Conservation (phyloP, 805 yeast species). For the Saturnispora sanitii region DNA sequence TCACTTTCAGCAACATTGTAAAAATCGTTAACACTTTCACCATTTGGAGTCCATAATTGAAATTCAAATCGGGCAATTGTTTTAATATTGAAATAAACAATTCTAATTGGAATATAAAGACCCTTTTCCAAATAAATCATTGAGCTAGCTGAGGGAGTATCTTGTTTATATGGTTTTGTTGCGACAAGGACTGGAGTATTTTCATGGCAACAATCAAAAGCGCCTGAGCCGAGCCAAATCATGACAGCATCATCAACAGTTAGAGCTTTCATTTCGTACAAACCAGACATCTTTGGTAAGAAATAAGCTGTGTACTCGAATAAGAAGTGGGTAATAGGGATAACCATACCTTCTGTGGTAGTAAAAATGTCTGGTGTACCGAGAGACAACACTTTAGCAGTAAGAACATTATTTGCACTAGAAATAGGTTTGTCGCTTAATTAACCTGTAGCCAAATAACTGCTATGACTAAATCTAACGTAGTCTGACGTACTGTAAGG, state of each 20-base stretch:
- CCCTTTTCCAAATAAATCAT: slow-evolving; percentile 7
- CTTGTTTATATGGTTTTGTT: neutral
- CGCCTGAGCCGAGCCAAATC: slow-evolving; percentile 24
- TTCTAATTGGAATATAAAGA: slow-evolving; percentile 8
- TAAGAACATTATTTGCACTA: neutral
- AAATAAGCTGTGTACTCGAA: neutral
- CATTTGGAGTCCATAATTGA: slow-evolving; percentile 1
- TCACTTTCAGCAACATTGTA: neutral
- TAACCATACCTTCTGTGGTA: neutral
- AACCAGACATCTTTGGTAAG: slow-evolving; percentile 21
- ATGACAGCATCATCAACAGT: slow-evolving; percentile 25
- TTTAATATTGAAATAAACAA: slow-evolving; percentile 4
- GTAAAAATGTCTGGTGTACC: neutral
- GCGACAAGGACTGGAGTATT: neutral
- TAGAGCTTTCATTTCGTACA: slow-evolving; percentile 16
- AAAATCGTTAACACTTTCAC: neutral
- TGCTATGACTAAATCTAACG: neutral
- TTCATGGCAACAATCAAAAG: slow-evolving; percentile 26
- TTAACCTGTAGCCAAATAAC: neutral
- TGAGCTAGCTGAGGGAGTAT: neutral
- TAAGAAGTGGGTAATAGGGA: neutral
- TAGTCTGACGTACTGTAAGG: neutral
- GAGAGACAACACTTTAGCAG: neutral
- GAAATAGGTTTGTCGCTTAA: neutral
- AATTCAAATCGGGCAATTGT: neutral